Evolutionary conservation across 495 filamentous ascomycete species (phyloP).

Genomic region (Lepraria neglecta): DNA sequence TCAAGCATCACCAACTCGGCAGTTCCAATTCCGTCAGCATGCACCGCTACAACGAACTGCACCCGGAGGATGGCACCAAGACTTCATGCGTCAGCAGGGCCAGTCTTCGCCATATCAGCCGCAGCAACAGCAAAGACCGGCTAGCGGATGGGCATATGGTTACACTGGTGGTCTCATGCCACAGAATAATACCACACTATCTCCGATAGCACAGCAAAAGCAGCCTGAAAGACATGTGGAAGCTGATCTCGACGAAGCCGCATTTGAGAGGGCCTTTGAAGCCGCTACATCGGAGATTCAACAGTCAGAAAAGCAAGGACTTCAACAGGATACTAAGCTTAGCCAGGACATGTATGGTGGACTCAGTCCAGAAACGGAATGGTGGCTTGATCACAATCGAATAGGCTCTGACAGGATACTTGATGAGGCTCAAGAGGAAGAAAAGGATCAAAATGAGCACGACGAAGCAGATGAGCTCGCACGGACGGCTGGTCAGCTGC

Average conservation of each 20-base stretch:
- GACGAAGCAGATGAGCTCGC: slow-evolving; percentile 61
- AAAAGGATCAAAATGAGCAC: slow-evolving; percentile 22
- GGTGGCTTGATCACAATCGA: slow-evolving; percentile 23
- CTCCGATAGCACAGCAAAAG: slow-evolving; percentile 29
- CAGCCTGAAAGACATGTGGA: slow-evolving; percentile 27
- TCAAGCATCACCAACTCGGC: slow-evolving; percentile 33
- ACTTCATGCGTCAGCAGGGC: slow-evolving; percentile 46
- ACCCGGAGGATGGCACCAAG: slow-evolving; percentile 48
- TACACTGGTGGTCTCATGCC: slow-evolving; percentile 8
- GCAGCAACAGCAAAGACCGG: slow-evolving; percentile 20
- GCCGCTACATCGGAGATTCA: slow-evolving; percentile 30
- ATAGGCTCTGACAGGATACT: slow-evolving; percentile 50
- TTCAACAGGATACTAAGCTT: slow-evolving; percentile 16
- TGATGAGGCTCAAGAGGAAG: slow-evolving; percentile 31
- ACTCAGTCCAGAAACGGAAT: slow-evolving; percentile 4
- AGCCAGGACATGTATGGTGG: slow-evolving; percentile 10
- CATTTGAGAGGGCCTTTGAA: slow-evolving; percentile 59
- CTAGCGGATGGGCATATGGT: slow-evolving; percentile 13
- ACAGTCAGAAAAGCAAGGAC: slow-evolving; percentile 23
- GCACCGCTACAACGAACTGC: slow-evolving; percentile 30
- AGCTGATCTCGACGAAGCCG: slow-evolving; percentile 51
- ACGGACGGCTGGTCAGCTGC: slow-evolving; percentile 60
- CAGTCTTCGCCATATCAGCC: slow-evolving; percentile 31
- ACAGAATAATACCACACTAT: slow-evolving; percentile 10
- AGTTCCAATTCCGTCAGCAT: slow-evolving; percentile 33